A percentile compares a stretch with the other conserved stretches of the same genome.
Evolutionary conservation across 1,139 yeast genomes (phyloP).

Genomic region (Waltiozyma sp.): DNA sequence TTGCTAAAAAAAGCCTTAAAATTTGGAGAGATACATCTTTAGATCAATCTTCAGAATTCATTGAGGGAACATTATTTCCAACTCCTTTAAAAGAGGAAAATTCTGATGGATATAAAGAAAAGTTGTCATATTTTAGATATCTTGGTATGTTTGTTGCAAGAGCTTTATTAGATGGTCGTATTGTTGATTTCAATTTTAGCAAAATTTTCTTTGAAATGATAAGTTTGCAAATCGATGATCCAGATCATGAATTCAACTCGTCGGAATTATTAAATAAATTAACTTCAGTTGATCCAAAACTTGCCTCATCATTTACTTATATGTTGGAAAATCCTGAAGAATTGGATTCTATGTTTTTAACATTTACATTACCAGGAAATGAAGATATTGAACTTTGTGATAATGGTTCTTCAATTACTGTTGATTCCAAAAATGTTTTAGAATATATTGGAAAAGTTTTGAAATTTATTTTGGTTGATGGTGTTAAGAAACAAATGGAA

Average conservation of each 20-base stretch:
- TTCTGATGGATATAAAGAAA: conserved; percentile 30
- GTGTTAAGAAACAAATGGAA: conserved; percentile 53
- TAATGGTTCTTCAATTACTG: conserved; percentile 40
- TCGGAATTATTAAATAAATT: conserved; percentile 28
- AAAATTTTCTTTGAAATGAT: conserved; percentile 51
- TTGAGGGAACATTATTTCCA: conserved; percentile 59
- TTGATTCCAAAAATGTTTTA: conserved; percentile 45
- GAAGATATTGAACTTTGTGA: conserved; percentile 46
- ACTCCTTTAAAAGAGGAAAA: conserved; percentile 35
- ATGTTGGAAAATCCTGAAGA: conserved; percentile 33
- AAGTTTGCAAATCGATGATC: conserved; percentile 12
- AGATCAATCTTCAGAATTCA: background rate
- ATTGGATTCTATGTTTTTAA: conserved; percentile 42
- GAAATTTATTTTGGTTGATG: conserved; percentile 52
- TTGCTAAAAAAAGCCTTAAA: conserved; percentile 40
- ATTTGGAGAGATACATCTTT: conserved; percentile 55
- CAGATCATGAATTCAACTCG: background rate
- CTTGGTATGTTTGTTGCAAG: conserved; percentile 83
- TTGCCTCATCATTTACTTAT: conserved; percentile 51
- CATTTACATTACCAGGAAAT: conserved; percentile 72
- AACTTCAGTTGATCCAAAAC: conserved; percentile 42
- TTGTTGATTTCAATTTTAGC: conserved; percentile 74
- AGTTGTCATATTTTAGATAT: conserved; percentile 45
- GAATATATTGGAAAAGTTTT: conserved; percentile 47
- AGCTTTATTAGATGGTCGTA: conserved; percentile 75